These are phyloP conservation scores for Cucumis sativus DNA, from an alignment of 306 rosid genomes.

Conservation along the genomic window DNA sequence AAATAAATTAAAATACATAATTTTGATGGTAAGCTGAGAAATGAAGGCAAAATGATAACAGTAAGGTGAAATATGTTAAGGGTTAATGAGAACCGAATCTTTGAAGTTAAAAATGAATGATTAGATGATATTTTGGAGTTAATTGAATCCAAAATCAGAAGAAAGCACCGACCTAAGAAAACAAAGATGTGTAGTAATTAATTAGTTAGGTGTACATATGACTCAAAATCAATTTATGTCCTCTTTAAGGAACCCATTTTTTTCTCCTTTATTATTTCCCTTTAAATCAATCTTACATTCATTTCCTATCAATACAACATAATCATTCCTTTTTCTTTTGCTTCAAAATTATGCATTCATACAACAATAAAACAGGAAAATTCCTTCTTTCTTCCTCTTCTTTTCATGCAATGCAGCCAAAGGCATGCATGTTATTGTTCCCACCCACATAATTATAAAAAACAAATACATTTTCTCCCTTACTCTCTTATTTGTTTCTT, in stretches of 20 bases:
- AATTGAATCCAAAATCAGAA: not conserved
- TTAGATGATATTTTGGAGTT: not conserved
- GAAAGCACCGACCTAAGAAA: not conserved
- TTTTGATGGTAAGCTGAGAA: not conserved
- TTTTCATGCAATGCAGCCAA: not conserved
- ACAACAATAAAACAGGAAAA: not conserved
- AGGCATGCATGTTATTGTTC: not conserved
- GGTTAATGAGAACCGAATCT: not conserved
- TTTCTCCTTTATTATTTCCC: no score
- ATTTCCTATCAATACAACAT: not conserved
- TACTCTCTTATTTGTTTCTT: no score
- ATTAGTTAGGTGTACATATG: not conserved
- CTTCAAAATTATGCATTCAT: not conserved
- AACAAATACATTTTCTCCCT: no score
- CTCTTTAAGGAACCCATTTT: not conserved
- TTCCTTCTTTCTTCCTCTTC: no score
- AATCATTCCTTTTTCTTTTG: not conserved
- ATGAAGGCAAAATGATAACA: not conserved
- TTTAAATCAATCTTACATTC: no score
- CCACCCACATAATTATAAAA: not conserved
- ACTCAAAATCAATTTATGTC: no score
- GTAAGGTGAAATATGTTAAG: not conserved
- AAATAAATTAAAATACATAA: no score
- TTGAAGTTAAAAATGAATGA: not conserved
- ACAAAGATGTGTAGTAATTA: not conserved